A percentile compares a stretch with the other conserved stretches of the same genome.
These are phyloP conservation scores for Podila epicladia DNA, from an alignment of 192 early-diverging fungal species.

Conservation along the genomic window DNA sequence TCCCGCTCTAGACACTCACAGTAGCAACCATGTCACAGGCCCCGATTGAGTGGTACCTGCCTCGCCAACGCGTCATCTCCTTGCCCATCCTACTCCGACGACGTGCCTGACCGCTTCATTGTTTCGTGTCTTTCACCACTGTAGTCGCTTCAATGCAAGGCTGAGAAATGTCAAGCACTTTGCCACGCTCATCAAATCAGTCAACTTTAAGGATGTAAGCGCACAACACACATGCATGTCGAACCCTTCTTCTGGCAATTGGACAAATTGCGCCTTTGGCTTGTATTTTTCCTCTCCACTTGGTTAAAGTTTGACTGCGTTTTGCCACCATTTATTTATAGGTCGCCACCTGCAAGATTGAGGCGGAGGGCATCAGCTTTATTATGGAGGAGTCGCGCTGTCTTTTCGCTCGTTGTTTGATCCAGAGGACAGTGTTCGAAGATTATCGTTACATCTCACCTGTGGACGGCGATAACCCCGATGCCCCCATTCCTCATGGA, in stretches of 20 bases:
- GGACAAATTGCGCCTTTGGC: no score
- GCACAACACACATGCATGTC: background rate
- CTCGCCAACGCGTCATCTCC: background rate
- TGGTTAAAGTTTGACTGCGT: no score
- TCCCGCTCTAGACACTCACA: no score
- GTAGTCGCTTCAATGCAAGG: conserved; percentile 23
- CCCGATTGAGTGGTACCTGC: background rate
- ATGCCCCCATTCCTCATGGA: conserved; percentile 11
- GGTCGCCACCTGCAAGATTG: conserved; percentile 35
- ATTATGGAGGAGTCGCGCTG: conserved; percentile 43
- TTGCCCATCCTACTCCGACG: no score
- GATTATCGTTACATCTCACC: conserved; percentile 26
- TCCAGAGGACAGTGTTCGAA: conserved; percentile 34
- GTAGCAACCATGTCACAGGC: no score
- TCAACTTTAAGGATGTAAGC: conserved; percentile 46
- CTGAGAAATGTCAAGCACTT: conserved; percentile 34
- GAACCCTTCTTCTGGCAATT: no score
- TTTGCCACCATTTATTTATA: conserved; percentile 3
- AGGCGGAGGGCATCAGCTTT: conserved; percentile 22
- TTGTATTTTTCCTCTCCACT: no score
- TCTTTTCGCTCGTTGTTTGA: conserved; percentile 30
- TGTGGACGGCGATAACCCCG: background rate
- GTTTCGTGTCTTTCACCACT: background rate
- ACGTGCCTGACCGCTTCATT: background rate
- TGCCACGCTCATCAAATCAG: conserved; percentile 34